phyloP scores from a whole-genome alignment of 805 yeast species.

The Wickerhamomyces subpelliculosus region DNA sequence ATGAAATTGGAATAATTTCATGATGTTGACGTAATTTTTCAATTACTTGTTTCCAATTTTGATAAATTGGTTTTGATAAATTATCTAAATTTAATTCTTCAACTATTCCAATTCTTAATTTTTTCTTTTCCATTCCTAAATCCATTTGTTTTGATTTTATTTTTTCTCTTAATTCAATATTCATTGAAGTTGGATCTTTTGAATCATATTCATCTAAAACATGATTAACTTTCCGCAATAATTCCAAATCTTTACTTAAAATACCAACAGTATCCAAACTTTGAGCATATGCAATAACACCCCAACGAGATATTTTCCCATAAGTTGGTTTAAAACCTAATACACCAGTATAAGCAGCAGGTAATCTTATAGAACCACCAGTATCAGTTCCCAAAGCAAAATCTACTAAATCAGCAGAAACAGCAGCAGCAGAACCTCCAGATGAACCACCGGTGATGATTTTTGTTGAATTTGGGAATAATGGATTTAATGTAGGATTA shows the following conservation, averaged over 20 bases:
- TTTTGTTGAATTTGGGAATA: conserved; percentile 29
- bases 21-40: conserved; percentile 32
- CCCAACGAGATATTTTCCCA: conserved; percentile 88
- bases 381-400: conserved; percentile 92
- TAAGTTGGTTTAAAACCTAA: conserved; percentile 91
- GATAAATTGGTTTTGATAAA: conserved; percentile 29
- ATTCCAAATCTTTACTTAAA: conserved; percentile 42
- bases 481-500: conserved; percentile 56
- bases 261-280: conserved; percentile 93
- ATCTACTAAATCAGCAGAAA: conserved; percentile 62
- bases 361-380: conserved; percentile 92
- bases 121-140: conserved; percentile 5
- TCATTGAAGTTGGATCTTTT: conserved; percentile 73
- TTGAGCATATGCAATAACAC: conserved; percentile 90
- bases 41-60: conserved; percentile 33
- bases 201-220: conserved; percentile 55
- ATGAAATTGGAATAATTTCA: conserved; percentile 54
- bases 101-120: conserved; percentile 64
- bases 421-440: conserved; percentile 94
- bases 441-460: conserved; percentile 93
- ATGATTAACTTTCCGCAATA: conserved; percentile 41
- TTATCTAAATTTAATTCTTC: conserved; percentile 56
- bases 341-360: conserved; percentile 81
- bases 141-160: conserved; percentile 7
- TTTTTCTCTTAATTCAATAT: conserved; percentile 26